Evolutionary conservation across 2,329 filamentous ascomycete genomes (phyloP).

Genomic region (Ambrosiella cleistominuta): DNA sequence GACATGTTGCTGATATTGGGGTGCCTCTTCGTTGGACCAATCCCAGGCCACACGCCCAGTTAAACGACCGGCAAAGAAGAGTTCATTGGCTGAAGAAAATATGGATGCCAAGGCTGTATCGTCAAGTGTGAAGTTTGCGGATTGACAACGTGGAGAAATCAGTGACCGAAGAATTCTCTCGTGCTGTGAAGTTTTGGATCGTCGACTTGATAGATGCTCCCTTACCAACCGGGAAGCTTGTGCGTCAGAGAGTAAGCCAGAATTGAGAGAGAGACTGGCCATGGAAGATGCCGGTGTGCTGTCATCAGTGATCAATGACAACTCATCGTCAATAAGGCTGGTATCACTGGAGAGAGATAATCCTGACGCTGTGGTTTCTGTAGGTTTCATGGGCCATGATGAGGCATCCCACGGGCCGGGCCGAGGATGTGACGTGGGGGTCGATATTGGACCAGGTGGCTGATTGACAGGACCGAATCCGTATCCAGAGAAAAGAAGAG

Average conservation of each 20-base stretch:
- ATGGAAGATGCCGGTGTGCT: too few relatives aligned
- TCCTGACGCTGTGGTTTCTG: conserved; percentile 34
- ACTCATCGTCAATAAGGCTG: conserved; percentile 4
- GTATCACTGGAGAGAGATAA: conserved; percentile 29
- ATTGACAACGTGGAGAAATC: conserved; percentile 31
- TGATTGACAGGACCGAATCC: background rate
- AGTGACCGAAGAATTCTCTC: conserved; percentile 40
- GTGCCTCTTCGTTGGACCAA: conserved; percentile 35
- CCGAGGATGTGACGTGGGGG: background rate
- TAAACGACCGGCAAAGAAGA: conserved; percentile 42
- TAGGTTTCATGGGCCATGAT: conserved; percentile 14
- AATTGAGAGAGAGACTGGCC: conserved; percentile 19
- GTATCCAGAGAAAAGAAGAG: background rate
- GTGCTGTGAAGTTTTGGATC: conserved; percentile 33
- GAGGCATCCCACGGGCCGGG: background rate
- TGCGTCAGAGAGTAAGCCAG: conserved; percentile 25
- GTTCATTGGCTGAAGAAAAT: conserved; percentile 41
- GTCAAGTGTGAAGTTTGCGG: conserved; percentile 35
- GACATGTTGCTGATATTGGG: conserved; percentile 35
- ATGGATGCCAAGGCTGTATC: conserved; percentile 39
- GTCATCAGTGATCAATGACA: conserved; percentile 11
- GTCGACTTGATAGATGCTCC: conserved; percentile 27
- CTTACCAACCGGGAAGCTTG: conserved; percentile 32
- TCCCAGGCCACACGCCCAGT: conserved; percentile 42
- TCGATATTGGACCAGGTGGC: background rate